Evolutionary conservation across 208 protist species (phyloP), one percentile per base, ranked within the genome.

Genomic region (Strigomonas galati): DNA sequence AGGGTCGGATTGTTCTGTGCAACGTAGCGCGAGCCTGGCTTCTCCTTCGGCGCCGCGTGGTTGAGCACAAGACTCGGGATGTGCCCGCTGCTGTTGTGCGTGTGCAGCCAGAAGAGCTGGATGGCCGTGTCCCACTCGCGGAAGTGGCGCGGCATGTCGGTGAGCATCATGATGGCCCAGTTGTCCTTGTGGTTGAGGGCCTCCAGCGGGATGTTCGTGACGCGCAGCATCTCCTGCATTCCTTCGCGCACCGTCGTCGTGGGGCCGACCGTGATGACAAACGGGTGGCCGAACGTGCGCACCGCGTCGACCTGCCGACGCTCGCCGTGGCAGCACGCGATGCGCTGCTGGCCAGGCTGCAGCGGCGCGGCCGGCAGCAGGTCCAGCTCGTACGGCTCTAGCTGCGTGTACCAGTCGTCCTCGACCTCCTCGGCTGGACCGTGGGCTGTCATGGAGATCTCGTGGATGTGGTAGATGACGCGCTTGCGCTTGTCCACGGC

Each of bases 301-400:
- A 31, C 15, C 21, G 31, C 12, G 27, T 69, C 72, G 51, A 44
- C 48, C 37, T 74, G 54, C 49, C 55, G 44, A 62, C 79, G 73
- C 52, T 88, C 62, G 17, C 76, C 85, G 70, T 90, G 80, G 61
- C 82, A 91, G 59, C 83, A 91, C 6, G 83, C 72, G 55, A 94
- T 62, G 31, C 84, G 82, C 53, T 72, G 76, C 67, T 89, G 65
- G 4, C 72, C 71, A 2, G 62, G 63, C 37, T 69, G 66, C 28
- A 90, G 71, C 46, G 80, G 71, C 10, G 59, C 49, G 4, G 76
- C 72, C 1, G 84, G 74, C n/a, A 85, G 71, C 3, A 91, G 28
- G 15, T 77, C 82, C 26, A 84, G 51, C 7, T 84, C 75, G 28
- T 71, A 79, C 21, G 71, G 12, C 10, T 32, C 62, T 52, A 85